Evolutionary conservation across 2,329 filamentous ascomycete genomes (phyloP).

Genomic region (Zymoseptoria pseudotritici): DNA sequence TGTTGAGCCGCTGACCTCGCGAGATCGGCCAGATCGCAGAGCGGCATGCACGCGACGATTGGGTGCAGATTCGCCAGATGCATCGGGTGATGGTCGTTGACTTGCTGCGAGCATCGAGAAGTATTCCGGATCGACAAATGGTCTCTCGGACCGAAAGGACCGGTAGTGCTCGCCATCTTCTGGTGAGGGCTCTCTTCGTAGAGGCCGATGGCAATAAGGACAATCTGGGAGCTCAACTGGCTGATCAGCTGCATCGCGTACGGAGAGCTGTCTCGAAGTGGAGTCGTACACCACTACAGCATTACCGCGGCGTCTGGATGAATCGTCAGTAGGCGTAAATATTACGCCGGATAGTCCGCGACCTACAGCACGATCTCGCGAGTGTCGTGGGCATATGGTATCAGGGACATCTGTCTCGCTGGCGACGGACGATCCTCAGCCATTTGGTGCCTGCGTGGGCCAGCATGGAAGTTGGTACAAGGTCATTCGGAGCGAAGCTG

Average conservation of each 20-base stretch:
- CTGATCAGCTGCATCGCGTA: slow-evolving; percentile 55
- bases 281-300: slow-evolving; percentile 88
- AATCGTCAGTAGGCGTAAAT: not conserved
- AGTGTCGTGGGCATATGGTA: slow-evolving; percentile 66
- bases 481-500: not conserved
- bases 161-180: slow-evolving; percentile 30
- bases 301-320: slow-evolving; percentile 74
- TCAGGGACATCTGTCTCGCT: slow-evolving; percentile 54
- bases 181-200: slow-evolving; percentile 38
- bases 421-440: slow-evolving; percentile 14
- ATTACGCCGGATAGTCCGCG: slow-evolving; percentile 11
- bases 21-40: slow-evolving; percentile 25
- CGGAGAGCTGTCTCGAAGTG: slow-evolving; percentile 73
- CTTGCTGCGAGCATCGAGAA: slow-evolving; percentile 80
- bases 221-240: slow-evolving; percentile 61
- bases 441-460: not conserved
- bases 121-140: slow-evolving; percentile 82
- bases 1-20: slow-evolving; percentile 24
- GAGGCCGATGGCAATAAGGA: slow-evolving; percentile 80
- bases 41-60: slow-evolving; percentile 37
- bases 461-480: not conserved
- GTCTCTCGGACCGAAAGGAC: slow-evolving; percentile 43
- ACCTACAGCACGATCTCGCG: slow-evolving; percentile 75
- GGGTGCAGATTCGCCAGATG: slow-evolving; percentile 35
- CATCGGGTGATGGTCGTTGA: slow-evolving; percentile 34